Percentiles rank a stretch among this genome's conserved stretches.
Evolutionary conservation across 441 rosid species (phyloP).

Genomic region (Omphalea diandra): DNA sequence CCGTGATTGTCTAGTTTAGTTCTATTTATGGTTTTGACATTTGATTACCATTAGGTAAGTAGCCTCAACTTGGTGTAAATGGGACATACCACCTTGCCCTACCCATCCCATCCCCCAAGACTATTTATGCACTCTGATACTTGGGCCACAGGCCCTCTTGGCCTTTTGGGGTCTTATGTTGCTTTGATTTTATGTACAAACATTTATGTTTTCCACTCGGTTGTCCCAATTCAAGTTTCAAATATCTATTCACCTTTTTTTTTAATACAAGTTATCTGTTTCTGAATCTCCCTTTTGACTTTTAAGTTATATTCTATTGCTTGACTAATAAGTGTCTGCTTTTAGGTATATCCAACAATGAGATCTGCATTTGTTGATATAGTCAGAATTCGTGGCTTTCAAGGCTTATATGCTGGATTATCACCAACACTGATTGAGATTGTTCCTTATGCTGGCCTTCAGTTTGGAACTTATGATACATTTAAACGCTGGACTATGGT

Average conservation of each 20-base stretch:
- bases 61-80: neutral
- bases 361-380: slow-evolving; percentile 86
- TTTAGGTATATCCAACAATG: slow-evolving; percentile 94
- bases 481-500: slow-evolving; percentile 92
- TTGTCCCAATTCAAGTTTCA: neutral
- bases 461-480: slow-evolving; percentile 92
- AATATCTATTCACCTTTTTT: neutral
- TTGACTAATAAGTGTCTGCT: slow-evolving; percentile 20
- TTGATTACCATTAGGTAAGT: neutral
- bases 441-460: slow-evolving; percentile 96
- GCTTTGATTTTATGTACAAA: neutral
- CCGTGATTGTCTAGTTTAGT: neutral
- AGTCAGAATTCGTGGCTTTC: slow-evolving; percentile 63
- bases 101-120: neutral
- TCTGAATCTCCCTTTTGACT: neutral
- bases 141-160: neutral
- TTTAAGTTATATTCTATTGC: neutral
- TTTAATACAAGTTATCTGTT: neutral
- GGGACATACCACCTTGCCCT: neutral
- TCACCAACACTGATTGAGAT: slow-evolving; percentile 95
- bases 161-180: neutral
- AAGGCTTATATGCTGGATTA: slow-evolving; percentile 87
- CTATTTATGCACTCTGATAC: neutral
- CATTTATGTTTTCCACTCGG: neutral
- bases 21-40: neutral